Conservation (phyloP, 257 asterid genomes). For the Ajuga chamaepitys region DNA sequence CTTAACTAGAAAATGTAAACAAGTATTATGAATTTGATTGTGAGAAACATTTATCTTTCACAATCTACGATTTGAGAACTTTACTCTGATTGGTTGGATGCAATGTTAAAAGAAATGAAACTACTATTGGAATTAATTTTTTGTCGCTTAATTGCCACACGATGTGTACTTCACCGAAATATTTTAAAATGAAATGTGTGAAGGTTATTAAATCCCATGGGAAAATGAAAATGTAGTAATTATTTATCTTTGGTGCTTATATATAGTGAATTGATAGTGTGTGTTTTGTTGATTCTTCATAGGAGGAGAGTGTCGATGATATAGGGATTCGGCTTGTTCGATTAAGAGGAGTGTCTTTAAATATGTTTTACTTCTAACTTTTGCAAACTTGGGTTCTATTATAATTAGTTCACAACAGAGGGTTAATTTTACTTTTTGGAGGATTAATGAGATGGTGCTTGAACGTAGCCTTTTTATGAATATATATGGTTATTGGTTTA, state of each 20-base stretch:
- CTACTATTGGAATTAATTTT: no score
- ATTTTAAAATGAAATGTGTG: no score
- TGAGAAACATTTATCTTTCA: no score
- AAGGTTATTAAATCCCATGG: not conserved
- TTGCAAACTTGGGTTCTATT: constrained; percentile 1
- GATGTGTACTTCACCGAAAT: no score
- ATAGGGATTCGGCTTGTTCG: constrained; percentile 50
- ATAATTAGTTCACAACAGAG: constrained; percentile 4
- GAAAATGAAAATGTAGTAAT: not conserved
- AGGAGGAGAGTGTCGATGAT: constrained; percentile 57
- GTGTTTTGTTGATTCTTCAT: constrained; percentile 11
- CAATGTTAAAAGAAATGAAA: no score
- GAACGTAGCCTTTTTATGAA: not conserved
- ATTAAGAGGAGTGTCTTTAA: constrained; percentile 18
- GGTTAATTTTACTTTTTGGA: not conserved
- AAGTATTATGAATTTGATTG: no score
- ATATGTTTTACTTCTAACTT: not conserved
- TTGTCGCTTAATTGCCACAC: no score
- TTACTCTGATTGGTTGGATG: not conserved
- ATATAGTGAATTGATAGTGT: not conserved
- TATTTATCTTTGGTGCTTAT: not conserved
- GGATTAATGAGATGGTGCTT: not conserved
- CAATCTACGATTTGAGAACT: not conserved
- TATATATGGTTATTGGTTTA: not conserved
- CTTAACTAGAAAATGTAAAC: not conserved